phyloP scores from a whole-genome alignment of 208 protist genomes.

The Borovskyia barvae region DNA sequence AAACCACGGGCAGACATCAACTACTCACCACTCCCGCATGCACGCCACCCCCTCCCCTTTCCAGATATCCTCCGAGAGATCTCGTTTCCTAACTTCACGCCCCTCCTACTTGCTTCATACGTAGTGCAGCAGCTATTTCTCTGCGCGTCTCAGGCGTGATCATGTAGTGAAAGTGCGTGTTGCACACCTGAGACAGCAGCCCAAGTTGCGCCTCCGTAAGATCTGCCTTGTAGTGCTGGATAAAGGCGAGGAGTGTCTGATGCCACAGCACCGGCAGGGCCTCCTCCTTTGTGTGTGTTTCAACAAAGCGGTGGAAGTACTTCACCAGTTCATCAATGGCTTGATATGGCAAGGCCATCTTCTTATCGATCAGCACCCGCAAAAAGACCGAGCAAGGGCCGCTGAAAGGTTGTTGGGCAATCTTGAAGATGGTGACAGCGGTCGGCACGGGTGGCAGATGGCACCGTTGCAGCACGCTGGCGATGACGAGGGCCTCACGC shows the following conservation, averaged over 20 bases:
- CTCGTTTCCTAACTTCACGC: too few relatives aligned
- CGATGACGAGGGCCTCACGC: conserved; percentile 94
- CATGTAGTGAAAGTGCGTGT: conserved; percentile 86
- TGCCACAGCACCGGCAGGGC: conserved; percentile 97
- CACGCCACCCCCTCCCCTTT: too few relatives aligned
- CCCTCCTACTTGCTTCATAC: conserved; percentile 25
- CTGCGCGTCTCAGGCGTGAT: conserved; percentile 85
- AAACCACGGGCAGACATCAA: too few relatives aligned
- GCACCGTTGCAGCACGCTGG: conserved; percentile 91
- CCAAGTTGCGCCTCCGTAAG: conserved; percentile 71
- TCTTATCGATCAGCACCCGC: conserved; percentile 97
- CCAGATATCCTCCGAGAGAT: too few relatives aligned
- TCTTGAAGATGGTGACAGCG: conserved; percentile 93
- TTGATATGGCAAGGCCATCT: conserved; percentile 96
- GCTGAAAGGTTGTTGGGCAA: conserved; percentile 92
- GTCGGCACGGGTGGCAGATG: conserved; percentile 91
- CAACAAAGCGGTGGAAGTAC: conserved; percentile 94
- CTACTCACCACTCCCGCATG: too few relatives aligned
- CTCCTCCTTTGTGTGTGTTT: conserved; percentile 72
- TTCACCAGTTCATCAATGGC: conserved; percentile 95
- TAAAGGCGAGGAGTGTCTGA: conserved; percentile 95
- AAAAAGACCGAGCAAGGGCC: conserved; percentile 94
- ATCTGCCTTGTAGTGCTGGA: conserved; percentile 86
- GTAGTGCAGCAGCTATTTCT: conserved; percentile 60
- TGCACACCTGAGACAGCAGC: conserved; percentile 73